These are phyloP conservation scores for Fraxinus dipetala DNA, from an alignment of 305 asterid species.

Conservation along the genomic window DNA sequence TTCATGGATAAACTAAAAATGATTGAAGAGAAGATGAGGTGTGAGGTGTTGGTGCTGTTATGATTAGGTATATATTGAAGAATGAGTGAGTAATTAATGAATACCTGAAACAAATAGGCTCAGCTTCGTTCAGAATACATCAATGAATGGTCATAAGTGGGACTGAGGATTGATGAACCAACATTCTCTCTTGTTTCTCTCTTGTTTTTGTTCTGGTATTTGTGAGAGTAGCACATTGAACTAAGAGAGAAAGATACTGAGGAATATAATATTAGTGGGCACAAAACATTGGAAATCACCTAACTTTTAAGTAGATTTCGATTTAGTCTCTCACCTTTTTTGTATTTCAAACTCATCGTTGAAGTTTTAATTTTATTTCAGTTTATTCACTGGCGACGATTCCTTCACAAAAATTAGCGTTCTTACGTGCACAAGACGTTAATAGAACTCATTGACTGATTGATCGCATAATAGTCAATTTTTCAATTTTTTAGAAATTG, in stretches of 20 bases:
- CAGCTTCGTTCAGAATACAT: background rate
- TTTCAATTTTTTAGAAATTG: background rate
- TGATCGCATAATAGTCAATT: background rate
- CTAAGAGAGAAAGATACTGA: slow-evolving; percentile 7
- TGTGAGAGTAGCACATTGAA: background rate
- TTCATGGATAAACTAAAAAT: slow-evolving; percentile 21
- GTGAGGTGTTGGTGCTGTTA: background rate
- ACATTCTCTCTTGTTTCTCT: slow-evolving; percentile 35
- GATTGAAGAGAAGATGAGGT: background rate
- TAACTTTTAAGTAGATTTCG: background rate
- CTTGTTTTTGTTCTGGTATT: background rate
- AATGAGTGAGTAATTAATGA: background rate
- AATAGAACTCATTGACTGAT: background rate
- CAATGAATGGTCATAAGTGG: slow-evolving; percentile 2
- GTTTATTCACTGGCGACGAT: background rate
- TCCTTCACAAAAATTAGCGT: background rate
- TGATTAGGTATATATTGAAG: background rate
- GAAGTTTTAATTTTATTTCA: background rate
- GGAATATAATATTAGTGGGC: background rate
- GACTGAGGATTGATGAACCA: slow-evolving; percentile 6
- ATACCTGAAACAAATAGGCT: slow-evolving; percentile 12
- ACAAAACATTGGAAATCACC: background rate
- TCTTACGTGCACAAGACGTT: background rate
- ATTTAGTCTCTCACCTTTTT: background rate
- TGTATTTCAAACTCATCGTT: background rate